Evolutionary conservation across 768 basidiomycete species (phyloP).

Genomic region (Serpula lacrymans): DNA sequence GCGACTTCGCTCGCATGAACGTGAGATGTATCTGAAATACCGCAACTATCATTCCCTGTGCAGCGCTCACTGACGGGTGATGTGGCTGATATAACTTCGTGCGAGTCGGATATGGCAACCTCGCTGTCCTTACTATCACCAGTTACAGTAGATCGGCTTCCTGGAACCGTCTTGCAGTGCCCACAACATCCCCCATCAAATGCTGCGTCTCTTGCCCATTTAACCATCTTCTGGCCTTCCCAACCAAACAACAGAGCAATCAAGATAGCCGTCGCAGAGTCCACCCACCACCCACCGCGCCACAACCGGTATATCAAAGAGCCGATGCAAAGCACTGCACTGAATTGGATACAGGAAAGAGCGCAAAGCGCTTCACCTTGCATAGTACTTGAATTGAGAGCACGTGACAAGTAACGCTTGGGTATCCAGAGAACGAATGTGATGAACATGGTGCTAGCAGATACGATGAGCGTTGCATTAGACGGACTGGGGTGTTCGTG

Average conservation of each 20-base stretch:
- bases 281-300: slow-evolving; percentile 49
- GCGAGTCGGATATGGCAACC: no score
- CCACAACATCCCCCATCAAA: slow-evolving; percentile 40
- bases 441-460: slow-evolving; percentile 35
- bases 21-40: no score
- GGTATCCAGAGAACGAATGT: slow-evolving; percentile 41
- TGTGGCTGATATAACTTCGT: no score
- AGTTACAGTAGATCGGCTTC: no score
- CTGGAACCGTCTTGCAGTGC: no score
- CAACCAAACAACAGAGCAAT: slow-evolving; percentile 40
- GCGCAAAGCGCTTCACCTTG: slow-evolving; percentile 43
- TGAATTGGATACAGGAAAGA: slow-evolving; percentile 42
- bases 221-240: slow-evolving; percentile 42
- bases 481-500: slow-evolving; percentile 37
- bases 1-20: no score
- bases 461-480: slow-evolving; percentile 40
- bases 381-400: slow-evolving; percentile 43
- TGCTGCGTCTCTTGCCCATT: slow-evolving; percentile 31
- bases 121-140: no score
- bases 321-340: slow-evolving; percentile 39
- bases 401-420: slow-evolving; percentile 42
- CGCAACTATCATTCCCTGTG: no score
- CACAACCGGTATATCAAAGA: slow-evolving; percentile 37
- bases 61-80: no score
- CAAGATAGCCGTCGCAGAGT: slow-evolving; percentile 39